A percentile compares a stretch with the other conserved stretches of the same genome.
Evolutionary conservation across 768 basidiomycete genomes (phyloP).

Genomic region (Suillus hirtellus): DNA sequence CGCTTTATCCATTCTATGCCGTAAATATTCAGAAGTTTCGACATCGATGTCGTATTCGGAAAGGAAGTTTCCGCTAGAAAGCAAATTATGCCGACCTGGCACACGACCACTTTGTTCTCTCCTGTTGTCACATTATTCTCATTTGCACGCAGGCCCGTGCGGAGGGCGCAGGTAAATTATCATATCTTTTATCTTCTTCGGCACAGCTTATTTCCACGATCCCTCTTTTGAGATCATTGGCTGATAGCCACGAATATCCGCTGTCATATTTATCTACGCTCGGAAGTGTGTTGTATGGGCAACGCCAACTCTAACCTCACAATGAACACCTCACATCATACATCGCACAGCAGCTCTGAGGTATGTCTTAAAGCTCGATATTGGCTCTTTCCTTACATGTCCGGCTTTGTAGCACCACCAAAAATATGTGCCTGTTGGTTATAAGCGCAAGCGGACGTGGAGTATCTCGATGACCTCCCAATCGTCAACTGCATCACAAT

Average conservation of each 20-base stretch:
- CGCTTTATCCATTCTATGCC: neutral
- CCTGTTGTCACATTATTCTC: neutral
- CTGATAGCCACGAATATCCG: neutral
- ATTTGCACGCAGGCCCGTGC: neutral
- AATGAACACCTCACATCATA: neutral
- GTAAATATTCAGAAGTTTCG: neutral
- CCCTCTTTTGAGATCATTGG: neutral
- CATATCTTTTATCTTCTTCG: neutral
- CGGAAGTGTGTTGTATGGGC: neutral
- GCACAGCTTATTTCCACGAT: neutral
- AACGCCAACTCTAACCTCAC: neutral
- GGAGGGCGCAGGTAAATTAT: neutral
- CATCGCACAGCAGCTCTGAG: neutral
- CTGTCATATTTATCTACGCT: neutral
- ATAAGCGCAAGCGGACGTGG: conserved; percentile 12
- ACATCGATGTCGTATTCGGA: neutral
- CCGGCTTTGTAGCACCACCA: neutral
- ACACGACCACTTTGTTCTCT: neutral
- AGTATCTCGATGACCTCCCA: conserved; percentile 28
- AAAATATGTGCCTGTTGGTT: neutral
- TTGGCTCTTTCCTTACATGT: neutral
- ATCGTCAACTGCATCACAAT: conserved; percentile 27
- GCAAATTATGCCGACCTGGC: conserved; percentile 1
- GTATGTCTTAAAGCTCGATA: neutral
- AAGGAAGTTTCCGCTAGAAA: neutral